Percentiles rank a stretch among this genome's conserved stretches.
phyloP scores from a whole-genome alignment of 2,329 filamentous ascomycete species.

The Colletotrichum tanaceti region DNA sequence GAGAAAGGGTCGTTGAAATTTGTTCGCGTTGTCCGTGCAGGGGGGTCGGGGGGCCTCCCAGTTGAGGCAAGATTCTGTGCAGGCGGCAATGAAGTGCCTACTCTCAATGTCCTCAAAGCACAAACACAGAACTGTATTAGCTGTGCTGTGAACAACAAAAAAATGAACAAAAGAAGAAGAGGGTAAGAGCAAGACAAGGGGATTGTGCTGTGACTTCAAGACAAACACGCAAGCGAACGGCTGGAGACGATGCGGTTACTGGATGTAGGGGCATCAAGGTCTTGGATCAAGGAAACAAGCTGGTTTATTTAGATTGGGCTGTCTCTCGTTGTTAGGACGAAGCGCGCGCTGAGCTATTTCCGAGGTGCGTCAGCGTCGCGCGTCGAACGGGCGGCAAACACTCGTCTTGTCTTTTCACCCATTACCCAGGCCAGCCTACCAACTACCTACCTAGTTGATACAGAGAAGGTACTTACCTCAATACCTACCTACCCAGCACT shows the following conservation, averaged over 20 bases:
- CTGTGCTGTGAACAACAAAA: background rate
- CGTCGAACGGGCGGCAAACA: background rate
- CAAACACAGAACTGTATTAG: background rate
- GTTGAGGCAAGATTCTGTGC: background rate
- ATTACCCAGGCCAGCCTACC: too few species aligned
- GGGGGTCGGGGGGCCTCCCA: constrained; percentile 13
- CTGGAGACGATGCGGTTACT: background rate
- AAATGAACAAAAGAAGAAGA: too few species aligned
- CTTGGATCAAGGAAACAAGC: constrained; percentile 18
- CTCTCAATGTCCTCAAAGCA: background rate
- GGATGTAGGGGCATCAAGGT: constrained; percentile 5
- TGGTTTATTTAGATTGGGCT: constrained; percentile 18
- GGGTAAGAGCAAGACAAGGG: background rate
- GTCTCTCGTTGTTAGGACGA: constrained; percentile 30
- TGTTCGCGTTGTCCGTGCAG: constrained; percentile 23
- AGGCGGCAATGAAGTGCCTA: constrained; percentile 5
- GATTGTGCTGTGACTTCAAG: background rate
- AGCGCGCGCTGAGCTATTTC: constrained; percentile 40
- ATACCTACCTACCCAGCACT: too few species aligned
- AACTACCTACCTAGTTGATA: too few species aligned
- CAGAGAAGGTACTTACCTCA: too few species aligned
- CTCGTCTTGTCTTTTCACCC: background rate
- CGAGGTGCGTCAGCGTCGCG: constrained; percentile 23
- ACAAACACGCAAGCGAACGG: background rate
- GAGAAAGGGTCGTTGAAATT: constrained; percentile 26